These are phyloP conservation scores for Somion occarium DNA, from an alignment of 1,284 basidiomycete species.

Conservation along the genomic window DNA sequence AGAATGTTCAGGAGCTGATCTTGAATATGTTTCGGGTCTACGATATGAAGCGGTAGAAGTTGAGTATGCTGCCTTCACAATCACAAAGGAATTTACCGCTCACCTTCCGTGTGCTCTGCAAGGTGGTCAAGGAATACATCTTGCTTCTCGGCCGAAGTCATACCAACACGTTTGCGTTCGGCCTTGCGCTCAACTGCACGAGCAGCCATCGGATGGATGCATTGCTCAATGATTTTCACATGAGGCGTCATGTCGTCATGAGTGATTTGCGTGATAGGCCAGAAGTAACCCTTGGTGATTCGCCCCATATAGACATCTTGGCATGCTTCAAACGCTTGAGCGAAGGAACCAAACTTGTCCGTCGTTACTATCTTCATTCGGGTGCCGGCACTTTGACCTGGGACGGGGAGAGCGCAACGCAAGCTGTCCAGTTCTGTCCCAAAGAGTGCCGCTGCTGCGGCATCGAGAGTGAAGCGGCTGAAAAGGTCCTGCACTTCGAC, in stretches of 20 bases:
- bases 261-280: constrained; percentile 65
- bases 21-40: constrained; percentile 54
- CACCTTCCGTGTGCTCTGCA: constrained; percentile 59
- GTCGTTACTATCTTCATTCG: constrained; percentile 57
- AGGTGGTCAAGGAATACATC: constrained; percentile 66
- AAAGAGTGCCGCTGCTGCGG: constrained; percentile 67
- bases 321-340: constrained; percentile 55
- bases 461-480: constrained; percentile 63
- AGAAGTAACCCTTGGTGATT: constrained; percentile 52
- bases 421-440: constrained; percentile 60
- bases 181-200: constrained; percentile 44
- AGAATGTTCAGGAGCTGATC: constrained; percentile 73
- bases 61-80: constrained; percentile 1
- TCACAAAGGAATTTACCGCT: background rate
- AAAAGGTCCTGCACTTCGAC: constrained; percentile 66
- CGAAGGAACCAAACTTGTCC: constrained; percentile 59
- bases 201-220: constrained; percentile 58
- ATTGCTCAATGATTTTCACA: constrained; percentile 47
- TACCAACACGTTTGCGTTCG: constrained; percentile 33
- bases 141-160: constrained; percentile 38
- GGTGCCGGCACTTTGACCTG: constrained; percentile 18
- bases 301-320: constrained; percentile 53
- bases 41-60: background rate
- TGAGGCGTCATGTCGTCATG: constrained; percentile 51
- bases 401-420: constrained; percentile 29